Conservation (phyloP, 345 rosid species). For the Lumnitzera littorea region DNA sequence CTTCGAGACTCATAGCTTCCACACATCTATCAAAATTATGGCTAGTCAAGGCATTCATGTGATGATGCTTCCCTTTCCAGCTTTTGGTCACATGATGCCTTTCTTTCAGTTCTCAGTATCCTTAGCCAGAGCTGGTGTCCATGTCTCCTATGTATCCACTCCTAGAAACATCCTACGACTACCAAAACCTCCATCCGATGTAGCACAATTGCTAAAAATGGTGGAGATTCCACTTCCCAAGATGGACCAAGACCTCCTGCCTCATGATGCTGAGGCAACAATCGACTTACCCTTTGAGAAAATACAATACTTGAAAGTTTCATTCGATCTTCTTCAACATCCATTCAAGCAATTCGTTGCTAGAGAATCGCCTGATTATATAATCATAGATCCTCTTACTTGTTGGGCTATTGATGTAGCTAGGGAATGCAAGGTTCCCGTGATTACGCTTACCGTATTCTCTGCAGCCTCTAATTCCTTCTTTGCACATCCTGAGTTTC, state of each 20-base stretch:
- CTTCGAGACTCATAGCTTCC: too few relatives aligned
- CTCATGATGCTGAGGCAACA: conserved; percentile 25
- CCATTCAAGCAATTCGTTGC: conserved; percentile 16
- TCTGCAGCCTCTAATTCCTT: conserved; percentile 1
- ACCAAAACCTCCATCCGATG: conserved; percentile 16
- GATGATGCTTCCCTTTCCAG: conserved; percentile 11
- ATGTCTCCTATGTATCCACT: conserved; percentile 17
- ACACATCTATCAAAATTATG: too few relatives aligned
- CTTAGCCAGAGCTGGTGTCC: conserved; percentile 13
- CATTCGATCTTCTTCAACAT: conserved; percentile 20
- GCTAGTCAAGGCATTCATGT: conserved; percentile 1
- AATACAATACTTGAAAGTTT: conserved; percentile 14
- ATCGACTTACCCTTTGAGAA: conserved; percentile 21
- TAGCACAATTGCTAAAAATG: not conserved
- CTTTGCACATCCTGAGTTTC: conserved; percentile 1
- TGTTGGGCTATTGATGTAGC: conserved; percentile 20
- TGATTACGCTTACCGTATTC: conserved; percentile 11
- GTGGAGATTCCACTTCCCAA: conserved; percentile 19
- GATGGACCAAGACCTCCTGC: conserved; percentile 1
- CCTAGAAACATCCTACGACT: conserved; percentile 19
- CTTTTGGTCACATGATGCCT: conserved; percentile 20
- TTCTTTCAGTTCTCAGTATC: conserved; percentile 16
- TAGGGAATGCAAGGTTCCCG: conserved; percentile 8
- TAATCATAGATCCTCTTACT: conserved; percentile 14
- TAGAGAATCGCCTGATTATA: conserved; percentile 15